Conservation (phyloP, 352 stramenopile genomes). For the Blastocystis sp. region DNA sequence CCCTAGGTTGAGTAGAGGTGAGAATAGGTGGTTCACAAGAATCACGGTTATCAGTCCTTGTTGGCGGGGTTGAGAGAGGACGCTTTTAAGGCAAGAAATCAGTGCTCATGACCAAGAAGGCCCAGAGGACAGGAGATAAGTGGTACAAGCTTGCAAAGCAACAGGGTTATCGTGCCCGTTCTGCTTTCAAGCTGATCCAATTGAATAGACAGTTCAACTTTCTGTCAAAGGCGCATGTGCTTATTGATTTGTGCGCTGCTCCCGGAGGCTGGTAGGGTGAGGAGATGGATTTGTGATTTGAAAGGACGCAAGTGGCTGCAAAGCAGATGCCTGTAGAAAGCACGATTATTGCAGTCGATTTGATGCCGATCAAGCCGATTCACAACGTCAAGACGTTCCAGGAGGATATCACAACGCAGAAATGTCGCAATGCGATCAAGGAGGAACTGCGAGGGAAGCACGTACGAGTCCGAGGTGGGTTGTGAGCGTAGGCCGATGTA, state of each 20-base stretch:
- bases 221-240: conserved; percentile 83
- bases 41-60: background rate
- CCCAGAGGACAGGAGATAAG: conserved; percentile 73
- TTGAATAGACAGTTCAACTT: conserved; percentile 99
- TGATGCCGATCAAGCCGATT: conserved; percentile 92
- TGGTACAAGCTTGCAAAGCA: conserved; percentile 83
- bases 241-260: conserved; percentile 95
- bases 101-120: conserved; percentile 10
- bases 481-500: conserved; percentile 72
- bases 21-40: background rate
- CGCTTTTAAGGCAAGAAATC: background rate
- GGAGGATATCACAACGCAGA: conserved; percentile 81
- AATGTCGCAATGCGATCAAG: conserved; percentile 78
- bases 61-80: background rate
- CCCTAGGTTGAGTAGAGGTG: no score
- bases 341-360: conserved; percentile 93
- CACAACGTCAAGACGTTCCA: conserved; percentile 89
- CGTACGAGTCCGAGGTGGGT: background rate
- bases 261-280: conserved; percentile 90
- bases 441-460: conserved; percentile 80
- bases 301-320: conserved; percentile 64
- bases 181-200: conserved; percentile 97
- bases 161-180: conserved; percentile 89
- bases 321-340: conserved; percentile 63
- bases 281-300: conserved; percentile 72